Percentiles rank a stretch among this genome's conserved stretches.
Evolutionary conservation across 768 basidiomycete species (phyloP).

Genomic region (Phanerochaete sordida): DNA sequence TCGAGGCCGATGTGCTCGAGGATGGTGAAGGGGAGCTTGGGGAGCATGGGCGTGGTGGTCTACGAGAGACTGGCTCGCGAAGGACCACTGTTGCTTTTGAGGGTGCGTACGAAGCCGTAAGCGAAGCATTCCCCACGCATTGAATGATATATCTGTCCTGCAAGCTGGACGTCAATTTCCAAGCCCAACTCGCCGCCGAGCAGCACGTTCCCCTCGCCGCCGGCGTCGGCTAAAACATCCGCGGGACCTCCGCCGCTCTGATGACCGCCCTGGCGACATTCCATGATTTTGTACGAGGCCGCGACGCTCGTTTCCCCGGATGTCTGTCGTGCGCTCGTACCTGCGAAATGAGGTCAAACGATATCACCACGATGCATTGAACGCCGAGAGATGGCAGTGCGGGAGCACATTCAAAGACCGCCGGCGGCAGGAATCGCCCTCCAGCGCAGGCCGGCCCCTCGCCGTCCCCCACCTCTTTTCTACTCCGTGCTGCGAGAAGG

Average conservation of each 20-base stretch:
- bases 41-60: neutral
- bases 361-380: conserved; percentile 1
- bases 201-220: neutral
- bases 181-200: conserved; percentile 3
- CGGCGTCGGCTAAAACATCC: neutral
- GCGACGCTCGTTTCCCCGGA: neutral
- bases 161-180: conserved; percentile 1
- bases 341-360: neutral
- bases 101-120: neutral
- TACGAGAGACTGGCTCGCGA: neutral
- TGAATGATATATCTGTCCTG: conserved; percentile 4
- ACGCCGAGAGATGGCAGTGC: neutral
- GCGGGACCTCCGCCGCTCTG: neutral
- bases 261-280: neutral
- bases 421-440: neutral
- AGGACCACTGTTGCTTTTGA: neutral
- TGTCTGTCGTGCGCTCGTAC: neutral
- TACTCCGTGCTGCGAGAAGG: neutral
- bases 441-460: neutral
- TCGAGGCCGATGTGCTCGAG: conserved; percentile 51
- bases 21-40: conserved; percentile 37
- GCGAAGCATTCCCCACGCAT: conserved; percentile 6
- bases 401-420: neutral
- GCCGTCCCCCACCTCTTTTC: neutral
- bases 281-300: neutral